phyloP scores from a whole-genome alignment of 2,329 filamentous ascomycete genomes.

The Fusarium fracticaudum region DNA sequence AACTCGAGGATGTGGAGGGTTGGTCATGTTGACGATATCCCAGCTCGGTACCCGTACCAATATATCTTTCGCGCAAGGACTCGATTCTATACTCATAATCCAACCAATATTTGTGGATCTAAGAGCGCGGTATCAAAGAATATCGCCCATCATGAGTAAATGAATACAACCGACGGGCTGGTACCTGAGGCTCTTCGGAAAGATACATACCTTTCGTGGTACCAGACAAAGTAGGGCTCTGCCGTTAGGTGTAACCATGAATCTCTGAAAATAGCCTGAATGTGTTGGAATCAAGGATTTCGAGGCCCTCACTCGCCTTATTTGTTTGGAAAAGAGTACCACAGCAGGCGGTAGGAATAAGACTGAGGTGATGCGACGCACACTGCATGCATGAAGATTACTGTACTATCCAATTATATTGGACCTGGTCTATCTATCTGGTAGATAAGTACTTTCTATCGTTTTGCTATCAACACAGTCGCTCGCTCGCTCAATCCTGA shows the following conservation, averaged over 20 bases:
- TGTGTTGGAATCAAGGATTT: not conserved
- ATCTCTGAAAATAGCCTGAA: not conserved
- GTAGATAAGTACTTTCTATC: conserved; percentile 3
- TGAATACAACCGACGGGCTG: not conserved
- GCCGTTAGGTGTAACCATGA: not conserved
- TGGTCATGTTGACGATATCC: not conserved
- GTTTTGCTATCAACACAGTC: not conserved
- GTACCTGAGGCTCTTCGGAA: not conserved
- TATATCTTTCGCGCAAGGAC: not conserved
- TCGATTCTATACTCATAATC: not conserved
- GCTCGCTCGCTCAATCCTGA: not conserved
- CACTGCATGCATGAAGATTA: not conserved
- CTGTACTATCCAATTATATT: not conserved
- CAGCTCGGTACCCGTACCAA: not conserved
- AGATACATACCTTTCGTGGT: not conserved
- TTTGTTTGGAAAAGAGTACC: not conserved
- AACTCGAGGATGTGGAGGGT: not conserved
- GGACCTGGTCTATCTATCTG: not conserved
- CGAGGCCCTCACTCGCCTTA: not conserved
- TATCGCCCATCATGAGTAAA: not conserved
- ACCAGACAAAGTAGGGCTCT: not conserved
- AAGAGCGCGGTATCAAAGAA: not conserved
- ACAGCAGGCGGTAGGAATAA: conserved; percentile 10
- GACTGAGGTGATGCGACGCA: not conserved
- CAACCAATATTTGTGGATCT: not conserved